Base-by-base conservation (phyloP, 371 early-diverging fungal genomes). In the Blastocladiella emersonii region DNA sequence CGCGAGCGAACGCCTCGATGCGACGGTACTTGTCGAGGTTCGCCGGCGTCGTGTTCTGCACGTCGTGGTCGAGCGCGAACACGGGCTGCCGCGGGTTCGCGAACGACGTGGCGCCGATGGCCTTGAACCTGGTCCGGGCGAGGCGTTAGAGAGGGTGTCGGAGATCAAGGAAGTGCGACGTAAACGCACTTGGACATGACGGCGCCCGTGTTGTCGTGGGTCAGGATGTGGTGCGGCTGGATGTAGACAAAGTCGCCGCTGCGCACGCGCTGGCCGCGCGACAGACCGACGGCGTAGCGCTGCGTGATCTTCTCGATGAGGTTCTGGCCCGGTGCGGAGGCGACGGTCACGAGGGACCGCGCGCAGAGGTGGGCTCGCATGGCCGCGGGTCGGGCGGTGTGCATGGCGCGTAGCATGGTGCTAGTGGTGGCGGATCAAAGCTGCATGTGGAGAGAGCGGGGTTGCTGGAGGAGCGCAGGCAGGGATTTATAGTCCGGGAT, bases 121-220 rank as follows among this genome's bases (percentile, higher is more conserved):
- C 84, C 65, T 81, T 82, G 77, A 93, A 93, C 68, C 91, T 93
- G 69, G 65, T 66, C 7, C 57, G 21, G 27, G 30, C 34, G n/a
- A n/a, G n/a, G n/a, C n/a, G n/a, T n/a, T n/a, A n/a, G n/a, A n/a
- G n/a, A n/a, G n/a, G n/a, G n/a, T n/a, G n/a, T n/a, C n/a, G n/a
- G n/a, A n/a, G n/a, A n/a, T n/a, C n/a, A 49, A 25, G 35, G 25
- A 8, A 30, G 27, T 25, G 32, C 39, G 32, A 66, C 80, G 70
- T 76, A 90, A n/a, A n/a, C n/a, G n/a, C n/a, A n/a, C 89, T 92
- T 92, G 63, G 80, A 78, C 64, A 92, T 89, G 45, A 95, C 95
- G 10, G 93, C 92, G 32, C 87, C 94, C 0, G 97, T 93, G 68
- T 96, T 96, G 72, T 96, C 97, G 71, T 96, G 97, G 1, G 97